Percentiles rank a stretch among this genome's conserved stretches.
phyloP scores from a whole-genome alignment of 345 rosid genomes.

The Citrus reticulata region DNA sequence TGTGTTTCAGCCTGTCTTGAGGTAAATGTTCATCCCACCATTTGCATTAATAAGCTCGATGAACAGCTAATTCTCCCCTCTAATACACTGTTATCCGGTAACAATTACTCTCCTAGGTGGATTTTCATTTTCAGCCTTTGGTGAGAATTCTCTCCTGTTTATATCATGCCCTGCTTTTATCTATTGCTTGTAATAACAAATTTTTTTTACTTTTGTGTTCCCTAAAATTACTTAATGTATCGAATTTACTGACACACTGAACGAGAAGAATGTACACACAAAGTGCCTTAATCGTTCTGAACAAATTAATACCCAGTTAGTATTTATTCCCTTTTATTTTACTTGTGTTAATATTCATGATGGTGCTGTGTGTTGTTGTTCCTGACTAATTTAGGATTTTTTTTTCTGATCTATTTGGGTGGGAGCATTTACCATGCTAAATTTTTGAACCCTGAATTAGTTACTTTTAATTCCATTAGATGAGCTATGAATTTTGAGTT shows the following conservation, averaged over 20 bases:
- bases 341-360: not conserved
- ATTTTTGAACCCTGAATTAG: not conserved
- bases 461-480: not conserved
- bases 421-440: not conserved
- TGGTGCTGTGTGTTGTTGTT: not conserved
- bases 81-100: not conserved
- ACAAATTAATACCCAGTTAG: not conserved
- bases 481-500: slow-evolving; percentile 9
- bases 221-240: not conserved
- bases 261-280: not conserved
- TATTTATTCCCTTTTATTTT: not conserved
- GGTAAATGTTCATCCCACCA: slow-evolving; percentile 18
- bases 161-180: not conserved
- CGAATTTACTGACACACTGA: not conserved
- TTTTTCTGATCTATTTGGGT: not conserved
- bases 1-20: slow-evolving; percentile 2
- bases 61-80: not conserved
- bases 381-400: not conserved
- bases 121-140: slow-evolving; percentile 1
- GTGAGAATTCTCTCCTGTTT: not conserved
- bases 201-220: not conserved
- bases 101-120: not conserved
- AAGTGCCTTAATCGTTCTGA: no score
- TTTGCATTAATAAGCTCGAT: slow-evolving; percentile 3
- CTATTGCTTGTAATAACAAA: not conserved